Base-by-base conservation (phyloP, 1,284 basidiomycete species). In the Neolentinus lepideus region DNA sequence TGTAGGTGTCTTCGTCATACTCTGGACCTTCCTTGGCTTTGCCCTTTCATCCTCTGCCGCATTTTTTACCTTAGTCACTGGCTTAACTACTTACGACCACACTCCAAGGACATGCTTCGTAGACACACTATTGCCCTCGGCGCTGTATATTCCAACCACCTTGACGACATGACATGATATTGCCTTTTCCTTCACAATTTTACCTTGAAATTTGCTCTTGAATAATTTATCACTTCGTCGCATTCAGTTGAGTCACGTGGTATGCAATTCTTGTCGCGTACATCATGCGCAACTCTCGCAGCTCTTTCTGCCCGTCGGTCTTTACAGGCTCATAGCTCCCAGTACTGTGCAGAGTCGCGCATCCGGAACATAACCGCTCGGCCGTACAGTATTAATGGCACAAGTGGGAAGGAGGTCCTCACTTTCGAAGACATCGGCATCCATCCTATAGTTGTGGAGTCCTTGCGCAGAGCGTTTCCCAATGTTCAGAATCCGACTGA, bases 381-480 rank as follows among this genome's bases (percentile, higher is more conserved):
- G 38, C 6, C 16, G 16, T 43, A 43, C 38, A 21, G 38, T n/a
- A n/a, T n/a, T n/a, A 43, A 43, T 16, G 12, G 8, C 16, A 16
- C 16, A 43, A 6, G 19, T n/a, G 16, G 16, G 4, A 43, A 21
- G 38, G 16, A 21, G 6, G 38, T 8, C 8, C 6, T 33, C 26
- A 31, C 75, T 1, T 84, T 85, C 55, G 70, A 77, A 63, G 69
- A 71, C 25, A 68, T 81, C 2, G 84, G 84, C 21, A 65, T 88
- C 25, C 74, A 75, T 51, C 69, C 73, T 21, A 63, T 68, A 22
- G 71, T 88, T 27, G 72, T 75, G 9, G 61, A 71, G 26, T 79
- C 79, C 11, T 63, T 88, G 45, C 70, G 67, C 38, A 62, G 65
- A n/a, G 82, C 85, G 11, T 90, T 88, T 66, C 86, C 87, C 1